These are phyloP conservation scores for Gossypium sturtianum DNA, from an alignment of 345 rosid species.

Conservation along the genomic window DNA sequence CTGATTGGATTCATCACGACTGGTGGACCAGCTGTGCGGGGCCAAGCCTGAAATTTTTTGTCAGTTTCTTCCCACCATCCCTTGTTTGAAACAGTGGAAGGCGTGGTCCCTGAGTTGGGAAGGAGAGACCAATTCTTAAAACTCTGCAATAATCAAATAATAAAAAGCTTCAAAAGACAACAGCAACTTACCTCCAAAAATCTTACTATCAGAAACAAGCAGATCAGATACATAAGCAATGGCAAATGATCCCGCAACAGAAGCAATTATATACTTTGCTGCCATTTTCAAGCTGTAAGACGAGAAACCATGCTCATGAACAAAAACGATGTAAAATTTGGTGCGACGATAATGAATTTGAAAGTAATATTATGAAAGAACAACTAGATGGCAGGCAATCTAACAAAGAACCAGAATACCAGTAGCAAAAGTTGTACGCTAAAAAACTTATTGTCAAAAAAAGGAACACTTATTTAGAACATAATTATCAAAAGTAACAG, in stretches of 20 bases:
- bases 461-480: neutral
- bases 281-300: slow-evolving; percentile 36
- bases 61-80: slow-evolving; percentile 87
- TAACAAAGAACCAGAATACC: neutral
- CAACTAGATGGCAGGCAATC: neutral
- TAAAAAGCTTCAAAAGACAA: neutral
- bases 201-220: slow-evolving; percentile 52
- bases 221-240: slow-evolving; percentile 50
- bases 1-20: slow-evolving; percentile 92
- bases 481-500: neutral
- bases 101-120: slow-evolving; percentile 55
- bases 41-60: slow-evolving; percentile 93
- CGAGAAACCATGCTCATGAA: neutral
- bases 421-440: neutral
- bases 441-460: neutral
- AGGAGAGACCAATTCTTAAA: neutral
- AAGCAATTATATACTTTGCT: slow-evolving; percentile 50
- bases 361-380: neutral
- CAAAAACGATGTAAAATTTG: neutral
- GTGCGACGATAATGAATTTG: neutral
- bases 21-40: slow-evolving; percentile 91
- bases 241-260: slow-evolving; percentile 51
- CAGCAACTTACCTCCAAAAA: slow-evolving; percentile 64
- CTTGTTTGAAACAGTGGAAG: slow-evolving; percentile 57
- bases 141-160: neutral